Conservation (phyloP, 768 basidiomycete species). For the Tulasnella sp. region DNA sequence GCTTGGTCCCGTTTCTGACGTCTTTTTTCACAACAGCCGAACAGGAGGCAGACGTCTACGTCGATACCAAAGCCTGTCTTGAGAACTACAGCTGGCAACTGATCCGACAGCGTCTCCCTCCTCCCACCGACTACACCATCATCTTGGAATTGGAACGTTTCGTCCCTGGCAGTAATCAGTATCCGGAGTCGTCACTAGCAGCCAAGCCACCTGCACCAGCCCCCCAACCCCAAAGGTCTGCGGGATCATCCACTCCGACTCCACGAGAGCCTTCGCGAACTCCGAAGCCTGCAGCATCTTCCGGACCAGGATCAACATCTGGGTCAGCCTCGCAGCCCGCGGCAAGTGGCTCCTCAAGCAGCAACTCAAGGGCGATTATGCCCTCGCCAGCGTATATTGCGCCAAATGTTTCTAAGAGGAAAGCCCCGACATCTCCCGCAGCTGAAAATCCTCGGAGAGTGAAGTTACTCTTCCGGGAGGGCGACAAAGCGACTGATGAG, state of each 20-base stretch:
- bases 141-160: conserved; percentile 16
- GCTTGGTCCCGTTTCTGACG: conserved; percentile 30
- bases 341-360: not conserved
- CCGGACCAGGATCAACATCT: not conserved
- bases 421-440: not conserved
- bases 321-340: not conserved
- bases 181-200: not conserved
- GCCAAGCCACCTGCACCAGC: not conserved
- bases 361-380: not conserved
- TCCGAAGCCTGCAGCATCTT: not conserved
- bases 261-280: not conserved
- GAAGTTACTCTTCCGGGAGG: not conserved
- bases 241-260: not conserved
- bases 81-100: conserved; percentile 69
- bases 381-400: not conserved
- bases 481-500: not conserved
- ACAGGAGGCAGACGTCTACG: conserved; percentile 56
- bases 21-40: conserved; percentile 40
- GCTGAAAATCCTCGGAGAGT: not conserved
- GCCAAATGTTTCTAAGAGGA: not conserved
- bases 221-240: not conserved
- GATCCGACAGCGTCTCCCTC: conserved; percentile 62
- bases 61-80: conserved; percentile 70
- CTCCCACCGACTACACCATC: conserved; percentile 44
- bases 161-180: conserved; percentile 12